phyloP scores from a whole-genome alignment of 2,329 filamentous ascomycete species.

The Penicillium decumbens region DNA sequence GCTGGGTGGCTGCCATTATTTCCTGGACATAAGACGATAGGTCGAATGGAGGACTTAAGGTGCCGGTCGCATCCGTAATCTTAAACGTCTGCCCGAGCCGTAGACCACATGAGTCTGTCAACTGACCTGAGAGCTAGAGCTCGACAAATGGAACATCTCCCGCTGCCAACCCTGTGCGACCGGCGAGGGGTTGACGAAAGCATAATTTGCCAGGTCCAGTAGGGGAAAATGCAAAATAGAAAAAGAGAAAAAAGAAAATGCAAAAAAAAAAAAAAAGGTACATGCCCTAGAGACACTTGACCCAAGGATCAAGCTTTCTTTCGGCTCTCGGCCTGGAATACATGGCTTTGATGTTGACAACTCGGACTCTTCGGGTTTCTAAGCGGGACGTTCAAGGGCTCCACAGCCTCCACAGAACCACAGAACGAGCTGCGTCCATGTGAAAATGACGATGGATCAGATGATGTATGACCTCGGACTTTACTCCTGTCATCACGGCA shows the following conservation, averaged over 20 bases:
- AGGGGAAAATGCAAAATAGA: no score
- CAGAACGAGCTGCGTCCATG: slow-evolving; percentile 6
- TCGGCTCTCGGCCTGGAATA: not conserved
- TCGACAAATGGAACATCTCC: not conserved
- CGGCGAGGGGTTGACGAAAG: slow-evolving; percentile 14
- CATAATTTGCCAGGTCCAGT: slow-evolving; percentile 10
- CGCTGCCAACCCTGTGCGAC: slow-evolving; percentile 9
- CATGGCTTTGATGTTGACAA: not conserved
- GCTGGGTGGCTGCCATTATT: not conserved
- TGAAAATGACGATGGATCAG: slow-evolving; percentile 1
- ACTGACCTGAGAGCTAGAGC: slow-evolving; percentile 9
- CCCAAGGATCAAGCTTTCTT: not conserved
- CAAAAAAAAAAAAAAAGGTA: not conserved
- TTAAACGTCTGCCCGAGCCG: not conserved
- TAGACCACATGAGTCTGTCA: slow-evolving; percentile 14
- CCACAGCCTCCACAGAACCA: slow-evolving; percentile 5
- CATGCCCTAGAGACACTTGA: not conserved
- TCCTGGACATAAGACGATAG: not conserved
- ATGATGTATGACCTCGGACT: not conserved
- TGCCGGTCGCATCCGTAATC: slow-evolving; percentile 6
- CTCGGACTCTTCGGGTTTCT: not conserved
- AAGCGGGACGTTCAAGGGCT: slow-evolving; percentile 3
- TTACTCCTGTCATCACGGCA: no score
- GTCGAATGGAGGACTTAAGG: not conserved
- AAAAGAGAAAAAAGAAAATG: no score